These are phyloP conservation scores for Puccinia triticina DNA, from an alignment of 1,284 basidiomycete genomes.

Conservation along the genomic window DNA sequence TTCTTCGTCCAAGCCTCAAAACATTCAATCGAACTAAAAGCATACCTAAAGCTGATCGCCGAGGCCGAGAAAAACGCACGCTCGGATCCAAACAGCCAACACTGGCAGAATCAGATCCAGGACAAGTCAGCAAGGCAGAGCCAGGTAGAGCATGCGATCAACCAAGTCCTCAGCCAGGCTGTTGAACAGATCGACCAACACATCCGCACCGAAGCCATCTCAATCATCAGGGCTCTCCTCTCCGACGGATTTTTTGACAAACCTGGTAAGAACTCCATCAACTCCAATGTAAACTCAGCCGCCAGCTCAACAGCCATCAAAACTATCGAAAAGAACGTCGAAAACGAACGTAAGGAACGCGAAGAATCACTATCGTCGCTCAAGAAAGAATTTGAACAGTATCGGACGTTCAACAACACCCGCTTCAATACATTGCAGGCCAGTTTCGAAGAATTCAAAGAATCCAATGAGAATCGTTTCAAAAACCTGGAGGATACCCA, in stretches of 20 bases:
- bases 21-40: conserved; percentile 19
- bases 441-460: conserved; percentile 4
- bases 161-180: background rate
- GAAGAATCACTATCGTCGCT: conserved; percentile 7
- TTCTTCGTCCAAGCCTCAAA: conserved; percentile 26
- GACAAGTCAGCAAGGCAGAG: conserved; percentile 6
- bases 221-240: conserved; percentile 22
- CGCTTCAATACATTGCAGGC: background rate
- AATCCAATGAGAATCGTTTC: conserved; percentile 23
- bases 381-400: conserved; percentile 6
- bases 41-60: conserved; percentile 26
- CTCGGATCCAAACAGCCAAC: conserved; percentile 24
- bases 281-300: conserved; percentile 1
- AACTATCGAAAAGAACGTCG: conserved; percentile 23
- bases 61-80: background rate
- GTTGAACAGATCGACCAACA: conserved; percentile 23
- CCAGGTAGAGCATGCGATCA: conserved; percentile 6
- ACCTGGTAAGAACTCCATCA: conserved; percentile 2
- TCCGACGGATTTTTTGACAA: conserved; percentile 24
- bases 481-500: conserved; percentile 18
- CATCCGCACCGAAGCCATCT: background rate
- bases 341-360: conserved; percentile 37
- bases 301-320: background rate
- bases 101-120: conserved; percentile 22
- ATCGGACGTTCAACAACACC: conserved; percentile 3